A percentile compares a stretch with the other conserved stretches of the same genome.
Conservation (phyloP, 805 yeast species). For the Nematodospora valgi region DNA sequence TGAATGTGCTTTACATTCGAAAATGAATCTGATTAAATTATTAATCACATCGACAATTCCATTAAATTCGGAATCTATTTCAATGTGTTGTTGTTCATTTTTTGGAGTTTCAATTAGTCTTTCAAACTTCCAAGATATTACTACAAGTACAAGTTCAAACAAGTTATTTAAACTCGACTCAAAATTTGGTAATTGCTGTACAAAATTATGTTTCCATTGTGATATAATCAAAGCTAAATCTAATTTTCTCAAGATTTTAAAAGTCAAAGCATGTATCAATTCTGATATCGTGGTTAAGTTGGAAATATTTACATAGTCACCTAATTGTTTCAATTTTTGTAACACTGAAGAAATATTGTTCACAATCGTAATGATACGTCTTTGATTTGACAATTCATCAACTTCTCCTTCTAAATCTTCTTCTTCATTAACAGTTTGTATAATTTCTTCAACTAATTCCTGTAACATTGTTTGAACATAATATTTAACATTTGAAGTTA, state of each 20-base stretch:
- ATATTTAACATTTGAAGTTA: conserved; percentile 21
- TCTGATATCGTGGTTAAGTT: conserved; percentile 9
- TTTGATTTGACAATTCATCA: conserved; percentile 16
- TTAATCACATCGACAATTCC: conserved; percentile 16
- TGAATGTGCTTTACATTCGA: conserved; percentile 3
- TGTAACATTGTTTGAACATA: conserved; percentile 22
- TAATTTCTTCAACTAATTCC: conserved; percentile 19
- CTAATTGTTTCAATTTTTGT: conserved; percentile 22
- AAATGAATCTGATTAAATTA: conserved; percentile 9
- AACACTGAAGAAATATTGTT: conserved; percentile 9
- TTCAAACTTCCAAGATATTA: conserved; percentile 35
- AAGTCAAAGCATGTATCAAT: conserved; percentile 13
- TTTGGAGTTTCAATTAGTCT: conserved; percentile 21
- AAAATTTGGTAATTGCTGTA: conserved; percentile 12
- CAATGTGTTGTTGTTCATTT: conserved; percentile 17
- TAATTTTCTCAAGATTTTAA: conserved; percentile 19
- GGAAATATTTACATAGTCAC: conserved; percentile 15
- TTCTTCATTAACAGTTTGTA: conserved; percentile 13
- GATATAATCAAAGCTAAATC: conserved; percentile 18
- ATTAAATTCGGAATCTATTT: conserved; percentile 20
- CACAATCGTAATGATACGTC: conserved; percentile 10
- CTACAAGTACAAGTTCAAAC: conserved; percentile 23
- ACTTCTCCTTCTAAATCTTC: conserved; percentile 11
- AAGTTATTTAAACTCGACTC: conserved; percentile 16
- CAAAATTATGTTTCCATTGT: conserved; percentile 19